Evolutionary conservation across 208 protist genomes (phyloP).

Genomic region (Lotmaria passim): DNA sequence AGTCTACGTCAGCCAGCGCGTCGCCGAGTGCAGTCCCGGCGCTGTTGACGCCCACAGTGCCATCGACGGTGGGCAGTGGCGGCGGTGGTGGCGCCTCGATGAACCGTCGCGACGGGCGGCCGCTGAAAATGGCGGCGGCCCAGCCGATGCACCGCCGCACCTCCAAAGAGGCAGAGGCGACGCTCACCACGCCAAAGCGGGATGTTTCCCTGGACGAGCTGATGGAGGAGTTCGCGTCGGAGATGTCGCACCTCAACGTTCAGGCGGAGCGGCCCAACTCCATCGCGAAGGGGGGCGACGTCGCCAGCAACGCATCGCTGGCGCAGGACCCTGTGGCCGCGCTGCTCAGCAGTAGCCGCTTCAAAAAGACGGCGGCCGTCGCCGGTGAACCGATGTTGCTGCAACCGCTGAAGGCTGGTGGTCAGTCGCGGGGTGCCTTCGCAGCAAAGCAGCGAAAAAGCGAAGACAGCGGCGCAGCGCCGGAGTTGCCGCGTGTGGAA

Average conservation of each 20-base stretch:
- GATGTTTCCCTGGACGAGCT: constrained; percentile 72
- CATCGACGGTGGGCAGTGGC: background rate
- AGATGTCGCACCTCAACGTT: constrained; percentile 63
- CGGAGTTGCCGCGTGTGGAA: constrained; percentile 20
- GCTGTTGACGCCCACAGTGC: background rate
- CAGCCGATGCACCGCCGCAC: constrained; percentile 10
- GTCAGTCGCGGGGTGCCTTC: constrained; percentile 1
- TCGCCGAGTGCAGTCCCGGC: background rate
- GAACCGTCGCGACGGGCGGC: constrained; percentile 11
- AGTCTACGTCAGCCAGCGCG: background rate
- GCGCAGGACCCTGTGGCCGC: constrained; percentile 43
- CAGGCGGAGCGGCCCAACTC: constrained; percentile 20
- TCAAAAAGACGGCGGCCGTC: constrained; percentile 46
- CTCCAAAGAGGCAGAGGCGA: constrained; percentile 17
- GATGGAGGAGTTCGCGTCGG: constrained; percentile 74
- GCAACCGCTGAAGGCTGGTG: constrained; percentile 16
- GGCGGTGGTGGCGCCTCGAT: background rate
- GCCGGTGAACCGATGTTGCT: constrained; percentile 2
- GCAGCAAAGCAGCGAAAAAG: constrained; percentile 3
- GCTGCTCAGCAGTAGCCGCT: constrained; percentile 67
- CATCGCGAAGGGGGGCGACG: background rate
- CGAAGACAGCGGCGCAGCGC: constrained; percentile 11
- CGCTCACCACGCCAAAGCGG: constrained; percentile 12
- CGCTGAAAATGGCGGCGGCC: constrained; percentile 6
- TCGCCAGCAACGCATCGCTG: background rate